Base-by-base conservation (phyloP, 2,329 filamentous ascomycete genomes). In the Pseudodiploospora longispora region DNA sequence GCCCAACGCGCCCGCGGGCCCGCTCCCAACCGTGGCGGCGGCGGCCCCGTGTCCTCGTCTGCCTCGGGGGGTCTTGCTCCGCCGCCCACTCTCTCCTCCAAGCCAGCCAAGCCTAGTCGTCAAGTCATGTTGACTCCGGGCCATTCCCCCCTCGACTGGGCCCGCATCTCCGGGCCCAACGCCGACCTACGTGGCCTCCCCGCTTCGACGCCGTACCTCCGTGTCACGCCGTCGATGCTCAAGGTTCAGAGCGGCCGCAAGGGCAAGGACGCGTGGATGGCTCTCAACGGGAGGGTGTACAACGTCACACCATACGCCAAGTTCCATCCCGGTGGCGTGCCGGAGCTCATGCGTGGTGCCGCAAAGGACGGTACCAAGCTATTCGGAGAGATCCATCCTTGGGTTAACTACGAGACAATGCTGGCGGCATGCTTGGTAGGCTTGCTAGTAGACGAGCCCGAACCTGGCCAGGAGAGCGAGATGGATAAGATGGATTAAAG, bases 101-200 rank as follows among this genome's bases (percentile, higher is more conserved):
- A 70, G 46, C 76, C 78, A 2, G 50, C 65, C 27, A 80, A 79
- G 57, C 74, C 76, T 4, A 76, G 72, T 8, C 78, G 76, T 62
- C 86, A 91, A 58, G 86, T 96, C 4, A 73, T 84, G 6, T 78
- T 98, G 4, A 77, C 82, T n/a, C 93, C 93, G 0, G 91, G 93
- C 30, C 90, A 91, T 70, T 95, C 88, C 2, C 91, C 93, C 0
- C 80, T 98, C 9, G 93, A 98, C 75, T 98, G 93, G 93, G 93
- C 93, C 9, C 81, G 84, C 5, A 76, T 95, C 1, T 77, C 80
- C 1, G 72, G 74, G 19, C 80, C 83, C 2, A 68, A 67, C 30
- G 71, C 77, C 30, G 83, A 88, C 50, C 77, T 89, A 28, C 83
- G 85, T n/a, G 78, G 78, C 34, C 52, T 85, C 48, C 55, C 76